These are phyloP conservation scores for Ogataea henricii DNA, from an alignment of 805 yeast species.

Conservation along the genomic window DNA sequence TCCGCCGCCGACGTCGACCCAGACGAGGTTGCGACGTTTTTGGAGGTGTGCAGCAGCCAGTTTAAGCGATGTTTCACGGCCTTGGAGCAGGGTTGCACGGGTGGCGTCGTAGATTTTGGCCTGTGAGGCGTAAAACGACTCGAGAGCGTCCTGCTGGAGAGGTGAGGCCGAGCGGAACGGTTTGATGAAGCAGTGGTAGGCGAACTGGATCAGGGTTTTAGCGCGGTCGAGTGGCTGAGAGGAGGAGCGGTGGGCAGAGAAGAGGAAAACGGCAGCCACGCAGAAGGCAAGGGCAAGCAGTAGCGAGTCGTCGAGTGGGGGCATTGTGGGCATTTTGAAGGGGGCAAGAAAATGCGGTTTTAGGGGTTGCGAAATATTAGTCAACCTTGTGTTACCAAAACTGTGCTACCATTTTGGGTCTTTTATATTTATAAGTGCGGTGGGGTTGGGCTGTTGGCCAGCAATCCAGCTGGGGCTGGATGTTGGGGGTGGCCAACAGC, in stretches of 20 bases:
- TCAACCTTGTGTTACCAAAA: too few relatives aligned
- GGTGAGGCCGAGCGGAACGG: conserved; percentile 45
- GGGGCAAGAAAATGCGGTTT: too few relatives aligned
- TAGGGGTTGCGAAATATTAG: too few relatives aligned
- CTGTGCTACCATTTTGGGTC: too few relatives aligned
- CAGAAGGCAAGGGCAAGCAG: neutral
- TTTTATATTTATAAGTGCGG: too few relatives aligned
- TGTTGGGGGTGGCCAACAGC: too few relatives aligned
- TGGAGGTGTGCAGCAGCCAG: conserved; percentile 59
- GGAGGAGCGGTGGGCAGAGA: neutral
- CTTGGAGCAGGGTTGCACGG: conserved; percentile 64
- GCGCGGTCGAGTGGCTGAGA: neutral
- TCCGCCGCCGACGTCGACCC: conserved; percentile 87
- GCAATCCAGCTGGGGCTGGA: too few relatives aligned
- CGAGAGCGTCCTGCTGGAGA: conserved; percentile 62
- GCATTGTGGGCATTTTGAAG: too few relatives aligned
- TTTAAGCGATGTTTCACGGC: conserved; percentile 64
- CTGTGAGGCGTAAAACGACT: conserved; percentile 72
- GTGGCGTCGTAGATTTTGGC: conserved; percentile 78
- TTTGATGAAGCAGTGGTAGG: conserved; percentile 58
- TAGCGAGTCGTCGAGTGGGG: neutral
- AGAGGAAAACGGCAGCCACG: neutral
- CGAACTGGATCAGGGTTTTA: conserved; percentile 30
- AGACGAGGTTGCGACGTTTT: conserved; percentile 49
- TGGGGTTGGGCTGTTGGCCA: too few relatives aligned